Conservation (phyloP, 306 rosid species). For the Vigna hirtella region DNA sequence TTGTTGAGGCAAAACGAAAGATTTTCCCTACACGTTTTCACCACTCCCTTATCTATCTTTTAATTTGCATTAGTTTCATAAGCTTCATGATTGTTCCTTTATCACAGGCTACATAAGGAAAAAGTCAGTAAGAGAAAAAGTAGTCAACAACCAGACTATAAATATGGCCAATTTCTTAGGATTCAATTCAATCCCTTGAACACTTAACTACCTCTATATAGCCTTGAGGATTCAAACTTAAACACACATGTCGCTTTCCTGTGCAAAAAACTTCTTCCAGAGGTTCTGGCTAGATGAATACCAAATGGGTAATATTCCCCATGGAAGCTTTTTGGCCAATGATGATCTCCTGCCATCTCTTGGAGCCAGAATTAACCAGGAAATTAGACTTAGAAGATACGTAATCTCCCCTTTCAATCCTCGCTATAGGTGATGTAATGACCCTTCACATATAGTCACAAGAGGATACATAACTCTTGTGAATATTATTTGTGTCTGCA, state of each 20-base stretch:
- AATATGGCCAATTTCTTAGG: slow-evolving; percentile 36
- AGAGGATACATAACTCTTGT: slow-evolving; percentile 21
- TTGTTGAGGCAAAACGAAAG: slow-evolving; percentile 47
- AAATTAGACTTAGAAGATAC: slow-evolving; percentile 62
- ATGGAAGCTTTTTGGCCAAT: slow-evolving; percentile 61
- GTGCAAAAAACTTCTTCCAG: slow-evolving; percentile 64
- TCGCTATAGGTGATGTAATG: slow-evolving; percentile 67
- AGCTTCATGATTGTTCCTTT: slow-evolving; percentile 41
- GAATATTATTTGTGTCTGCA: slow-evolving; percentile 40
- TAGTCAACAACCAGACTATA: slow-evolving; percentile 35
- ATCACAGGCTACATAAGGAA: slow-evolving; percentile 44
- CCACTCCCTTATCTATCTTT: slow-evolving; percentile 45
- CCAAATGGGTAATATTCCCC: slow-evolving; percentile 60
- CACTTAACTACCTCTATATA: slow-evolving; percentile 38
- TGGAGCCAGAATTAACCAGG: slow-evolving; percentile 71
- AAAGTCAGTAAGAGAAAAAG: not conserved
- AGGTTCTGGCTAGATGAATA: slow-evolving; percentile 65
- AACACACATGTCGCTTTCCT: slow-evolving; percentile 55
- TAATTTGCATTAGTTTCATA: slow-evolving; percentile 48
- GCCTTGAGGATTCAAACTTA: slow-evolving; percentile 29
- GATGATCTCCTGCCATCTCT: slow-evolving; percentile 81
- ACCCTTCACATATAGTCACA: not conserved
- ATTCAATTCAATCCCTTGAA: slow-evolving; percentile 33
- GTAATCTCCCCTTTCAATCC: slow-evolving; percentile 76
- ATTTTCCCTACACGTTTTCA: slow-evolving; percentile 45